Evolutionary conservation across 768 basidiomycete species (phyloP).

Genomic region (Mycena kentingensis): DNA sequence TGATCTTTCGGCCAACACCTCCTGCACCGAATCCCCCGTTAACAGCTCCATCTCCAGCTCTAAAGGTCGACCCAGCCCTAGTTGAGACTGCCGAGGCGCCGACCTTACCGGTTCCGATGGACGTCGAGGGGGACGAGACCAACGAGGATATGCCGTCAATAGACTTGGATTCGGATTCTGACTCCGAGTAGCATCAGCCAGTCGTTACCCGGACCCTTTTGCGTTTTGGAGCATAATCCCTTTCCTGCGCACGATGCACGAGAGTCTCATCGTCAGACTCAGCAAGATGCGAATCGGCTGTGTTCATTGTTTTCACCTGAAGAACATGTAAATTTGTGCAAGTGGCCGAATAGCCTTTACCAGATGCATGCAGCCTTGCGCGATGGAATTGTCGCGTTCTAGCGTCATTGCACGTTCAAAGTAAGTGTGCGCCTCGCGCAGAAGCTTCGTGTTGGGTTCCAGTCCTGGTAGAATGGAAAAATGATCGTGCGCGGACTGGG

Average conservation of each 20-base stretch:
- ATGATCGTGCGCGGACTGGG: too few relatives aligned
- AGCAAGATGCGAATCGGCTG: conserved; percentile 11
- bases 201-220: conserved; percentile 30
- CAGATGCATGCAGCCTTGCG: conserved; percentile 55
- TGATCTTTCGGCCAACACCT: too few relatives aligned
- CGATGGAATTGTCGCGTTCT: conserved; percentile 59
- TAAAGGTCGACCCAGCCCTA: background rate
- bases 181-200: conserved; percentile 53
- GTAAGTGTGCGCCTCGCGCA: conserved; percentile 63
- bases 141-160: conserved; percentile 79
- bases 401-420: conserved; percentile 63
- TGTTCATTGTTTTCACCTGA: conserved; percentile 17
- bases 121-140: conserved; percentile 48
- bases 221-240: conserved; percentile 24
- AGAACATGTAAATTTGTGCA: background rate
- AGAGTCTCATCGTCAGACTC: conserved; percentile 41
- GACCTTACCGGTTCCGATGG: conserved; percentile 1
- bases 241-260: too few relatives aligned
- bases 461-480: too few relatives aligned
- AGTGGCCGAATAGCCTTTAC: conserved; percentile 29
- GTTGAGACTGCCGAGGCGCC: background rate
- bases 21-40: background rate
- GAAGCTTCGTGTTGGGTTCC: conserved; percentile 34
- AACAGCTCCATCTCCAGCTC: background rate
- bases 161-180: conserved; percentile 79